These are phyloP conservation scores for Pseudoturritis turrita DNA, from an alignment of 345 rosid species.

Conservation along the genomic window DNA sequence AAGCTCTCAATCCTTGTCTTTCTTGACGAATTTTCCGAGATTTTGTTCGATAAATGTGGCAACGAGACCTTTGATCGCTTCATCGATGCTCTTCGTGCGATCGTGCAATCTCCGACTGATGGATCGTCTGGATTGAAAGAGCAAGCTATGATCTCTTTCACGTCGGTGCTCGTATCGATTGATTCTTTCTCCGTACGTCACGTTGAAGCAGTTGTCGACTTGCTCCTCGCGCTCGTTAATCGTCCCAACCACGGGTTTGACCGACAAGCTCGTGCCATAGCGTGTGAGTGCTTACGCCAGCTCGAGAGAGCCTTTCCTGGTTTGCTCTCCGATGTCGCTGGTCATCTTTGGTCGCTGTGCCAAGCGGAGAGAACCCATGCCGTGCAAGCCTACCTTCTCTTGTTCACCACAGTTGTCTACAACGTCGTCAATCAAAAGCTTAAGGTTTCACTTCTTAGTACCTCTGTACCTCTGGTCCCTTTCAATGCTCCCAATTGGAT, in stretches of 20 bases:
- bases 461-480: constrained; percentile 74
- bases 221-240: constrained; percentile 66
- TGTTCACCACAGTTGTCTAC: constrained; percentile 58
- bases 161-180: constrained; percentile 64
- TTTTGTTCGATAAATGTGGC: constrained; percentile 23
- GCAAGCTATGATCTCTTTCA: constrained; percentile 73
- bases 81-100: constrained; percentile 53
- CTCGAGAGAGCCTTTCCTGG: constrained; percentile 73
- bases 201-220: constrained; percentile 56
- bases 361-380: constrained; percentile 93
- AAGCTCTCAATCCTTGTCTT: constrained; percentile 69
- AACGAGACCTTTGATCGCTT: constrained; percentile 46
- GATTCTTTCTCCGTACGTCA: constrained; percentile 40
- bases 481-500: constrained; percentile 61
- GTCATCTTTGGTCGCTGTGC: constrained; percentile 84
- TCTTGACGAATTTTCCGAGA: constrained; percentile 67
- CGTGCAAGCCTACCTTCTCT: constrained; percentile 66
- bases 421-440: constrained; percentile 52
- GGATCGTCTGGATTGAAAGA: constrained; percentile 63
- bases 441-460: constrained; percentile 62
- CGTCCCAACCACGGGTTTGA: constrained; percentile 87
- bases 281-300: constrained; percentile 86
- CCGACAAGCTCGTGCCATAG: constrained; percentile 75
- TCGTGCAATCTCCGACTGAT: constrained; percentile 72
- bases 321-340: constrained; percentile 66